A percentile compares a stretch with the other conserved stretches of the same genome.
phyloP scores from a whole-genome alignment of 2,329 filamentous ascomycete species.

The Alternaria sp. region DNA sequence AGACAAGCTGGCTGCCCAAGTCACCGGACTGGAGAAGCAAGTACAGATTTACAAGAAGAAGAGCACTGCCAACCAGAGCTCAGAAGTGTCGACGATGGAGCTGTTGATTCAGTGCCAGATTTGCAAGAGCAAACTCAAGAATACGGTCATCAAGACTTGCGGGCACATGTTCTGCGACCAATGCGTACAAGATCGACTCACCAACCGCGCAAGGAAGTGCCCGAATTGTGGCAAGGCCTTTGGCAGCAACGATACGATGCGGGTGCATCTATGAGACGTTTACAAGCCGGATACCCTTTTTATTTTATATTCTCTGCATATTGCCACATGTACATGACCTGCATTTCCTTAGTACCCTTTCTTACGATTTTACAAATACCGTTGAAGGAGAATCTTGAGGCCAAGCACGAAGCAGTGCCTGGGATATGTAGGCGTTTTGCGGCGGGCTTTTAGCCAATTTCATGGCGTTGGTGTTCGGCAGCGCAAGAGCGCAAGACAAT shows the following conservation, averaged over 20 bases:
- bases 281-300: conserved; percentile 1
- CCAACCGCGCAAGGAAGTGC: conserved; percentile 91
- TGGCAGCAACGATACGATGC: conserved; percentile 88
- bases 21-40: conserved; percentile 82
- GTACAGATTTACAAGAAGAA: conserved; percentile 87
- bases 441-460: conserved; percentile 10
- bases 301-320: conserved; percentile 7
- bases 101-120: conserved; percentile 85
- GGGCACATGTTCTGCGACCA: conserved; percentile 93
- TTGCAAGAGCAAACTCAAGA: conserved; percentile 92
- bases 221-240: conserved; percentile 93
- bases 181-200: conserved; percentile 88
- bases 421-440: conserved; percentile 20
- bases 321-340: conserved; percentile 23
- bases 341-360: conserved; percentile 20
- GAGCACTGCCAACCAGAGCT: conserved; percentile 79
- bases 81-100: conserved; percentile 84
- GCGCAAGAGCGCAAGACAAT: conserved; percentile 12
- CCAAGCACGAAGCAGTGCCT: conserved; percentile 10
- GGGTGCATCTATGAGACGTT: conserved; percentile 47
- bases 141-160: conserved; percentile 91
- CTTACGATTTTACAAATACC: conserved; percentile 12
- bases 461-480: conserved; percentile 13
- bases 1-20: conserved; percentile 78
- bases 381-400: conserved; percentile 13